A percentile compares a stretch with the other conserved stretches of the same genome.
These are phyloP conservation scores for Pezicula carpinea DNA, from an alignment of 2,329 filamentous ascomycete species.

Conservation along the genomic window DNA sequence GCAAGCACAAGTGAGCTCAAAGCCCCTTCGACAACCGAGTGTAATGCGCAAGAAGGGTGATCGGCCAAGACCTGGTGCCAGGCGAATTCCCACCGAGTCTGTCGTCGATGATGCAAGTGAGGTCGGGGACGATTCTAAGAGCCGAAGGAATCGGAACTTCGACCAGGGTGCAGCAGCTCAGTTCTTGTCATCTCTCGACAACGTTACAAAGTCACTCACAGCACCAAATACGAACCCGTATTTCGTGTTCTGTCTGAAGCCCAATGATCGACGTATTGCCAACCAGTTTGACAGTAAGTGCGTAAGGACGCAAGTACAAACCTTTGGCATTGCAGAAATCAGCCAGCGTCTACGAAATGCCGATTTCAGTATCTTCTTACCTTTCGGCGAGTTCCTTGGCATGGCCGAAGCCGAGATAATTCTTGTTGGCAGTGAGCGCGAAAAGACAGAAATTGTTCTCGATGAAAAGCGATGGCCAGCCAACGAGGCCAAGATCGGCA, in stretches of 20 bases:
- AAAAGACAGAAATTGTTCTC: constrained; percentile 87
- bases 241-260: constrained; percentile 95
- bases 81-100: constrained; percentile 28
- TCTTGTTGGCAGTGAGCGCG: constrained; percentile 85
- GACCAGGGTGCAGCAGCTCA: constrained; percentile 90
- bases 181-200: constrained; percentile 83
- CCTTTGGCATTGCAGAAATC: constrained; percentile 94
- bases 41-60: constrained; percentile 74
- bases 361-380: constrained; percentile 93
- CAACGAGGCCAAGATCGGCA: constrained; percentile 86
- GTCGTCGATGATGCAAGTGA: constrained; percentile 42
- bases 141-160: constrained; percentile 37
- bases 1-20: constrained; percentile 94
- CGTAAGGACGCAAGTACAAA: constrained; percentile 89
- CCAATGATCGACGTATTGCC: constrained; percentile 92
- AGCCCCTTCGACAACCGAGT: constrained; percentile 86
- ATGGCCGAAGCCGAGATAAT: constrained; percentile 79
- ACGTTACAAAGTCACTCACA: constrained; percentile 81
- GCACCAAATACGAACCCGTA: constrained; percentile 85
- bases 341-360: constrained; percentile 88
- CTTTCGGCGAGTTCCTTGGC: constrained; percentile 92
- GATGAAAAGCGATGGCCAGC: constrained; percentile 88
- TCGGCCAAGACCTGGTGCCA: constrained; percentile 24
- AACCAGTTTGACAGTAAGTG: constrained; percentile 99
- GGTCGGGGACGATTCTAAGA: constrained; percentile 34